Percentiles rank a stretch among this genome's conserved stretches.
Conservation (phyloP, 352 stramenopile species). For the Phytophthora hybrid region DNA sequence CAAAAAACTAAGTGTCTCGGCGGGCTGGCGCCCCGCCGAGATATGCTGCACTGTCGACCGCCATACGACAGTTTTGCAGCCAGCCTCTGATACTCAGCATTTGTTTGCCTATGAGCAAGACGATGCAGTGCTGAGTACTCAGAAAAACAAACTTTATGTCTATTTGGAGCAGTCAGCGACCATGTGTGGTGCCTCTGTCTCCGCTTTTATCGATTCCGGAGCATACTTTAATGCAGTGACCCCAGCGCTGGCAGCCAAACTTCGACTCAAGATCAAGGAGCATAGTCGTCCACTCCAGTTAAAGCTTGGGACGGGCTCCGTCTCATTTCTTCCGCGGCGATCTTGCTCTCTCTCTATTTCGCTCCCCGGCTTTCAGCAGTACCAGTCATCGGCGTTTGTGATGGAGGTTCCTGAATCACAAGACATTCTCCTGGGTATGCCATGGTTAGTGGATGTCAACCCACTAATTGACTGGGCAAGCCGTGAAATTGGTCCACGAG, state of each 20-base stretch:
- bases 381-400: not conserved
- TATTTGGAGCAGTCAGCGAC: not conserved
- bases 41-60: slow-evolving; percentile 7
- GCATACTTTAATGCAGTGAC: slow-evolving; percentile 17
- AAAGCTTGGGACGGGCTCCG: not conserved
- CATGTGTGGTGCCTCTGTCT: not conserved
- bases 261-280: not conserved
- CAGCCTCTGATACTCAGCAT: slow-evolving; percentile 4
- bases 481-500: not conserved
- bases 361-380: not conserved
- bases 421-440: slow-evolving; percentile 11
- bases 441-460: slow-evolving; percentile 4
- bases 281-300: not conserved
- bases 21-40: slow-evolving; percentile 16
- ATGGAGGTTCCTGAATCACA: slow-evolving; percentile 5
- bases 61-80: slow-evolving; percentile 19
- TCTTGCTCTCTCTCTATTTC: not conserved
- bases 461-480: slow-evolving; percentile 12
- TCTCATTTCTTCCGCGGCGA: not conserved
- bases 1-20: slow-evolving; percentile 22
- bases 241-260: not conserved
- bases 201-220: not conserved
- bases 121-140: slow-evolving; percentile 16
- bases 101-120: slow-evolving; percentile 11
- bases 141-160: slow-evolving; percentile 21